Conservation (phyloP, 75 land plant genomes). For the Picea glauca region DNA sequence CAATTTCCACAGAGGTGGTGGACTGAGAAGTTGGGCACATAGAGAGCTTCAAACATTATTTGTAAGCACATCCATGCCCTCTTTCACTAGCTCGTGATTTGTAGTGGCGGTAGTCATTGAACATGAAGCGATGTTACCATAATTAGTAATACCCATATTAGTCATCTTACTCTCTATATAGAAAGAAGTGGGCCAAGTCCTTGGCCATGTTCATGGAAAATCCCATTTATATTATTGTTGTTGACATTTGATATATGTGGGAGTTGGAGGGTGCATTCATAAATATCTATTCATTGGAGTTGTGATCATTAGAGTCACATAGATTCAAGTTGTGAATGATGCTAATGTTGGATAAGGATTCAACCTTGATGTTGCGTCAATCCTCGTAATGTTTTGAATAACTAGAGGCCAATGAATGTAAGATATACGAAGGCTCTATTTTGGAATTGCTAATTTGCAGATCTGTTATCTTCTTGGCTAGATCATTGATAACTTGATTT, state of each 20-base stretch:
- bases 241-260: slow-evolving; percentile 5
- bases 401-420: too few species aligned
- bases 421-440: too few species aligned
- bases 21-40: slow-evolving; percentile 56
- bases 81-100: background rate
- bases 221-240: slow-evolving; percentile 20
- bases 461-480: too few species aligned
- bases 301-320: background rate
- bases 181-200: slow-evolving; percentile 37
- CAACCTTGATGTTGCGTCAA: too few species aligned
- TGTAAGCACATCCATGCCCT: background rate
- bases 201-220: slow-evolving; percentile 66
- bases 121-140: background rate
- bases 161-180: background rate
- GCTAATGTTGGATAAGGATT: background rate
- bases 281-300: slow-evolving; percentile 19
- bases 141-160: background rate
- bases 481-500: too few species aligned
- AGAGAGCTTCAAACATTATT: slow-evolving; percentile 46
- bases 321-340: slow-evolving; percentile 6
- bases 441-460: too few species aligned
- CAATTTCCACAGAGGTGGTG: slow-evolving; percentile 23
- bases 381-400: too few species aligned
- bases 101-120: background rate
- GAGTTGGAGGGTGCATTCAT: slow-evolving; percentile 23